Evolutionary conservation across 2,329 filamentous ascomycete genomes (phyloP).

Genomic region (Alternaria gaisen): DNA sequence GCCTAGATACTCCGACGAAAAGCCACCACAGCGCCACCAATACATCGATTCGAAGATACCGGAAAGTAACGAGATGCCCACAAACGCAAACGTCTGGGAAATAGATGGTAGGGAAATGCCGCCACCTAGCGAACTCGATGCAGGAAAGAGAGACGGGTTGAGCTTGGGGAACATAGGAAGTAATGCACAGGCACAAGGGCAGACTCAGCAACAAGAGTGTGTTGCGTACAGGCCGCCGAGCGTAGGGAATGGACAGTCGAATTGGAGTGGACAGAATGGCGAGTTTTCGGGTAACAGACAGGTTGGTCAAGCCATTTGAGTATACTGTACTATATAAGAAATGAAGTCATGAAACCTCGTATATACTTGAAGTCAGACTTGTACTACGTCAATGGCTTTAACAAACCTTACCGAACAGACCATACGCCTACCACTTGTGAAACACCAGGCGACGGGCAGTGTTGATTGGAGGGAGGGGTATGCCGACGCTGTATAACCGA

Average conservation of each 20-base stretch:
- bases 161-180: neutral
- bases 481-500: no score
- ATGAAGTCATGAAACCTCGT: neutral
- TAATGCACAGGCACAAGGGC: neutral
- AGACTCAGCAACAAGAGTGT: neutral
- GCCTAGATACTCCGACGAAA: slow-evolving; percentile 7
- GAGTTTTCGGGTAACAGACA: slow-evolving; percentile 4
- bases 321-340: neutral
- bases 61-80: slow-evolving; percentile 16
- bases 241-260: neutral
- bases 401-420: no score
- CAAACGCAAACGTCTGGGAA: slow-evolving; percentile 23
- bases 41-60: neutral
- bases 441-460: no score
- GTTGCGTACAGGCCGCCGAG: neutral
- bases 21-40: slow-evolving; percentile 5
- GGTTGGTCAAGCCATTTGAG: slow-evolving; percentile 2
- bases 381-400: neutral
- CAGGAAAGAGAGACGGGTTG: slow-evolving; percentile 1
- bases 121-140: slow-evolving; percentile 14
- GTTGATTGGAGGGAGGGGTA: no score
- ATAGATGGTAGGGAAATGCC: slow-evolving; percentile 16
- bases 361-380: neutral
- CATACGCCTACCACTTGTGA: no score
- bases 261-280: neutral